These are phyloP conservation scores for Anethum foeniculum DNA, from an alignment of 140 eudicot species.

Conservation along the genomic window DNA sequence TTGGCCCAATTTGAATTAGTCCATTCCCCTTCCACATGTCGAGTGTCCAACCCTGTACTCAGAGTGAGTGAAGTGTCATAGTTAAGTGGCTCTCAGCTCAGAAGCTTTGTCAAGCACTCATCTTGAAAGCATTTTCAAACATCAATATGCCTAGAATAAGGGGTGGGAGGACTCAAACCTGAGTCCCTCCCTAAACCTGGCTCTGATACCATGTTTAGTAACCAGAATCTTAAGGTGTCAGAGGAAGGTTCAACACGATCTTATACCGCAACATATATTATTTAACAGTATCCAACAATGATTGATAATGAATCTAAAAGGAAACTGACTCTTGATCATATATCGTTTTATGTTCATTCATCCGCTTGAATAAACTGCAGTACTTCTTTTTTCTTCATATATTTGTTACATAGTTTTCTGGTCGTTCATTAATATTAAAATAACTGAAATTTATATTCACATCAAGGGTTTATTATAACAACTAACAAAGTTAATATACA, in stretches of 20 bases:
- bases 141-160: neutral
- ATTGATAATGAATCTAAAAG: neutral
- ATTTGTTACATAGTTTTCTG: neutral
- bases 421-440: neutral
- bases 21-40: neutral
- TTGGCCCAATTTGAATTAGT: neutral
- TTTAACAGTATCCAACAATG: too few species aligned
- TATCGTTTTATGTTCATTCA: neutral
- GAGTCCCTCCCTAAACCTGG: too few species aligned
- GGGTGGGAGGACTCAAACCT: too few species aligned
- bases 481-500: neutral
- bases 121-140: neutral
- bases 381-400: neutral
- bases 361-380: neutral
- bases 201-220: too few species aligned
- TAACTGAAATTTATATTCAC: neutral
- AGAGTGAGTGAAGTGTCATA: neutral
- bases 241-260: too few species aligned
- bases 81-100: neutral
- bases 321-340: neutral
- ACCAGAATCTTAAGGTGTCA: too few species aligned
- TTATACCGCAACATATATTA: too few species aligned
- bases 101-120: neutral
- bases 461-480: neutral
- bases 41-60: neutral